A percentile compares a stretch with the other conserved stretches of the same genome.
Evolutionary conservation across 2,329 filamentous ascomycete species (phyloP).

Genomic region (Leptoxyphium fumago): DNA sequence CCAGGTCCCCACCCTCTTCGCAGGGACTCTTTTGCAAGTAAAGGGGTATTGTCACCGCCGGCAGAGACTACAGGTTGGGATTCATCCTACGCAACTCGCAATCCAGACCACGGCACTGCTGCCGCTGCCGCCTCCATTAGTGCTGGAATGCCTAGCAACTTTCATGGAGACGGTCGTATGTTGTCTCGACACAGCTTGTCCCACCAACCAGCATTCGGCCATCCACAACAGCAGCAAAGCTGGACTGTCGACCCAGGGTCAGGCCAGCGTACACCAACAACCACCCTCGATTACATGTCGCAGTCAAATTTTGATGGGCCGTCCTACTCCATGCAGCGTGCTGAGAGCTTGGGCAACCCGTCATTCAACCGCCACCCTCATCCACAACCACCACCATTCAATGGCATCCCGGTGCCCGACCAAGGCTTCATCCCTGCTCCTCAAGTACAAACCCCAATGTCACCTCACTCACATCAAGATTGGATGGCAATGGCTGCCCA

Average conservation of each 20-base stretch:
- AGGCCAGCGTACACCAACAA: constrained; percentile 58
- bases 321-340: constrained; percentile 10
- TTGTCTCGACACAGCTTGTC: background rate
- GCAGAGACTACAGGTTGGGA: constrained; percentile 18
- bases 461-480: constrained; percentile 47
- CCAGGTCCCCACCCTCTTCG: constrained; percentile 16
- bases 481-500: constrained; percentile 37
- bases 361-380: constrained; percentile 31
- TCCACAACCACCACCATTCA: constrained; percentile 26
- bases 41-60: constrained; percentile 16
- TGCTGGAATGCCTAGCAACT: background rate
- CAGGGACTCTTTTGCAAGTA: constrained; percentile 20
- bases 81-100: constrained; percentile 10
- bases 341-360: constrained; percentile 22
- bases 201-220: background rate
- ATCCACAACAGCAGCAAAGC: constrained; percentile 35
- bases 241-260: constrained; percentile 53
- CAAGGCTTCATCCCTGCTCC: constrained; percentile 32
- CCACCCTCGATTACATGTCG: constrained; percentile 50
- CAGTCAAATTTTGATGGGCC: constrained; percentile 29
- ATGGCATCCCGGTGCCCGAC: constrained; percentile 24
- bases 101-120: constrained; percentile 8
- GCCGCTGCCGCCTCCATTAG: constrained; percentile 7
- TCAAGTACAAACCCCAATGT: constrained; percentile 42
- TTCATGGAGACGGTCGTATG: background rate